A percentile compares a stretch with the other conserved stretches of the same genome.
Evolutionary conservation across 1,284 basidiomycete species (phyloP).

Genomic region (Ganoderma lingzhi): DNA sequence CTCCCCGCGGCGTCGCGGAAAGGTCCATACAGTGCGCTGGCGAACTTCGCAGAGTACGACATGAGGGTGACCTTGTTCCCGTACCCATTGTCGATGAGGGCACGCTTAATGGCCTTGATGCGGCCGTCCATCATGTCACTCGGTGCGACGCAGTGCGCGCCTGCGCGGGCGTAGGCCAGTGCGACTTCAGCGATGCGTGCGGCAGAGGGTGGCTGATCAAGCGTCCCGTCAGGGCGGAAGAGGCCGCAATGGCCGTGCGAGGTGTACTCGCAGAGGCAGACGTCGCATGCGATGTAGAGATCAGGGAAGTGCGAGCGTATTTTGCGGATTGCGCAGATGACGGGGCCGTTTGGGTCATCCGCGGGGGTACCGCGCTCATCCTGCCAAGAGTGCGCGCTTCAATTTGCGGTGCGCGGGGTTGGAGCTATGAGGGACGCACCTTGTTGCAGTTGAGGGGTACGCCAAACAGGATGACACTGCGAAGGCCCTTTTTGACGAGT

Average conservation of each 20-base stretch:
- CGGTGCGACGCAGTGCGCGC: slow-evolving; percentile 97
- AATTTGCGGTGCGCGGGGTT: slow-evolving; percentile 8
- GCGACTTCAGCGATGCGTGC: slow-evolving; percentile 92
- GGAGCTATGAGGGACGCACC: slow-evolving; percentile 54
- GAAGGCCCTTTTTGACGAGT: slow-evolving; percentile 89
- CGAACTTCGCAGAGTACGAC: slow-evolving; percentile 99
- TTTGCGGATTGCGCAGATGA: slow-evolving; percentile 89
- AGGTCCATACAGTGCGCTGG: slow-evolving; percentile 95
- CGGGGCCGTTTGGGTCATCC: slow-evolving; percentile 91
- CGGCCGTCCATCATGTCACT: slow-evolving; percentile 99
- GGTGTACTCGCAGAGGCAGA: slow-evolving; percentile 99
- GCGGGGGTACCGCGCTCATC: slow-evolving; percentile 87
- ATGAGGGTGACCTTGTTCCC: slow-evolving; percentile 93
- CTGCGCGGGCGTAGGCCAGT: slow-evolving; percentile 91
- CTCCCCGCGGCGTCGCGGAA: slow-evolving; percentile 99
- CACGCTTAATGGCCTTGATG: slow-evolving; percentile 89
- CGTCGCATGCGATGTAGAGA: slow-evolving; percentile 92
- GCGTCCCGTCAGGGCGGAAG: slow-evolving; percentile 76
- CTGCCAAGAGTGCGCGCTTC: slow-evolving; percentile 50
- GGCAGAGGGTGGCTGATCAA: slow-evolving; percentile 81
- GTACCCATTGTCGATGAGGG: slow-evolving; percentile 82
- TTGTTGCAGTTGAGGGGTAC: slow-evolving; percentile 89
- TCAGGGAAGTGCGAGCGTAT: slow-evolving; percentile 83
- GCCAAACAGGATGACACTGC: slow-evolving; percentile 96
- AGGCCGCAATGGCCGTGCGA: slow-evolving; percentile 97